These are phyloP conservation scores for Apiospora kogelbergensis DNA, from an alignment of 2,329 filamentous ascomycete genomes.

Conservation along the genomic window DNA sequence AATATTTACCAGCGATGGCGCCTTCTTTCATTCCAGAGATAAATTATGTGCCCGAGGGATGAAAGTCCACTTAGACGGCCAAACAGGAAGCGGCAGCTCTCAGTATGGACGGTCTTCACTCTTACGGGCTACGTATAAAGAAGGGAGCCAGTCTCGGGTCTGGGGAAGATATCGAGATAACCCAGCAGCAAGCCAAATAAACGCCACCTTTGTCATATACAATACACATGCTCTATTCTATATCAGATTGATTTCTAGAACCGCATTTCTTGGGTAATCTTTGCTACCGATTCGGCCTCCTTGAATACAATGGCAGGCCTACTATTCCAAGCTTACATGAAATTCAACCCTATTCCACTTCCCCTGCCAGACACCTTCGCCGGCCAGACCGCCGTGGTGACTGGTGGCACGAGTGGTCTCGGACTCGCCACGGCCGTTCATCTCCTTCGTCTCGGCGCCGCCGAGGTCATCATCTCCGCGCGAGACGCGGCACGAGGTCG, in stretches of 20 bases:
- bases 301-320: not conserved
- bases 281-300: not conserved
- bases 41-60: not conserved
- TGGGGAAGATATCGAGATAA: not conserved
- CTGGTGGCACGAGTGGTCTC: slow-evolving; percentile 41
- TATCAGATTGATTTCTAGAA: too few relatives aligned
- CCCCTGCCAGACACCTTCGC: slow-evolving; percentile 13
- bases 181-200: not conserved
- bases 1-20: too few relatives aligned
- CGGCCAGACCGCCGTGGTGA: slow-evolving; percentile 37
- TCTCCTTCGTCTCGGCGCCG: slow-evolving; percentile 39
- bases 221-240: not conserved
- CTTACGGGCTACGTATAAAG: not conserved
- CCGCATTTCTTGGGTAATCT: not conserved
- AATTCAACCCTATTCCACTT: slow-evolving; percentile 14
- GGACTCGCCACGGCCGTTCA: slow-evolving; percentile 40
- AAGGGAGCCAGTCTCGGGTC: not conserved
- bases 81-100: not conserved
- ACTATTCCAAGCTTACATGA: slow-evolving; percentile 25
- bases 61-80: not conserved
- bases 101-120: not conserved
- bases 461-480: slow-evolving; percentile 39
- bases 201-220: not conserved
- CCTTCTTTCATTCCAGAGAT: not conserved
- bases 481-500: slow-evolving; percentile 36